Evolutionary conservation across 257 asterid genomes (phyloP).

Genomic region (Lycium barbarum): DNA sequence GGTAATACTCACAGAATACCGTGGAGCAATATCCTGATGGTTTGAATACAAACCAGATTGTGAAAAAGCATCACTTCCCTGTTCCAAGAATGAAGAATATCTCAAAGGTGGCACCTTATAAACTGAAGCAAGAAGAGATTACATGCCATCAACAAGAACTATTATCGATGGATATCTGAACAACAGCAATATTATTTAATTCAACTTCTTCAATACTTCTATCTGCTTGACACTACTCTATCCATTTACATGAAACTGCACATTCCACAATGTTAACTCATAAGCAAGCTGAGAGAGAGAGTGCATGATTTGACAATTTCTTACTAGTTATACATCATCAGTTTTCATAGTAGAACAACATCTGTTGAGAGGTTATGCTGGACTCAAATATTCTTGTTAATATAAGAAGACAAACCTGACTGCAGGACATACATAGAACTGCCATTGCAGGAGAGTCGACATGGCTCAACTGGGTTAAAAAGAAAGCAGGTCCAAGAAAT

Average conservation of each 20-base stretch:
- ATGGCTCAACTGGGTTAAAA: constrained; percentile 90
- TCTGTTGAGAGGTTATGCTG: neutral
- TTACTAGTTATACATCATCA: neutral
- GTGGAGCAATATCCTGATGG: constrained; percentile 93
- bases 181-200: constrained; percentile 2
- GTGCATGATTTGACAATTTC: constrained; percentile 11
- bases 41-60: constrained; percentile 93
- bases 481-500: constrained; percentile 93
- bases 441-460: constrained; percentile 91
- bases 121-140: constrained; percentile 24
- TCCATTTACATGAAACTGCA: constrained; percentile 23
- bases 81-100: constrained; percentile 38
- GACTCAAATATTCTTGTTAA: constrained; percentile 19
- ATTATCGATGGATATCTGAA: neutral
- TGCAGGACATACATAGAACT: constrained; percentile 88
- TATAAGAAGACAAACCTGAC: constrained; percentile 64
- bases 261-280: constrained; percentile 22
- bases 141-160: constrained; percentile 1
- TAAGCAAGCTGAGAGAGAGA: neutral
- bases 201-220: constrained; percentile 14
- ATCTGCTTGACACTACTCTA: neutral
- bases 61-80: constrained; percentile 92
- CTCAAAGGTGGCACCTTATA: neutral
- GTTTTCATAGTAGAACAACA: neutral
- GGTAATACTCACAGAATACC: constrained; percentile 71